phyloP scores from a whole-genome alignment of 31 red algal genomes.

The Asparagopsis taxiformis region DNA sequence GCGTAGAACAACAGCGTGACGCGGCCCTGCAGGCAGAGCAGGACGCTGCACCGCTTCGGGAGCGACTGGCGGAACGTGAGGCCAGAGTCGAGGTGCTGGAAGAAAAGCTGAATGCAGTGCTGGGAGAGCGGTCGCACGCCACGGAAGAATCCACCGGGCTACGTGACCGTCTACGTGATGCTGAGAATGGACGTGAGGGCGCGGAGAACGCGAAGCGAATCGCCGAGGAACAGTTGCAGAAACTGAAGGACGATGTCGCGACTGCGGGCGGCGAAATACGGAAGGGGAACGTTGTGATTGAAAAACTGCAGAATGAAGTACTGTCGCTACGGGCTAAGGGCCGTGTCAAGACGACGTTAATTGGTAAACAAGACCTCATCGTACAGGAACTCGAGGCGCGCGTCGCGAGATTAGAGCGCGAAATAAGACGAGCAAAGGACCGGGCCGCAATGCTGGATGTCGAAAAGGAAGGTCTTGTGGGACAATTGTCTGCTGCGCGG shows the following conservation, averaged over 20 bases:
- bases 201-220: background rate
- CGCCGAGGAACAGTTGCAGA: constrained; percentile 11
- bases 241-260: background rate
- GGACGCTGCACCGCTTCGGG: background rate
- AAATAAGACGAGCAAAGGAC: constrained; percentile 23
- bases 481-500: constrained; percentile 11
- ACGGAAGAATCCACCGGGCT: background rate
- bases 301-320: constrained; percentile 39
- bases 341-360: constrained; percentile 23
- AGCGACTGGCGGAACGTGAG: background rate
- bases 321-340: constrained; percentile 14
- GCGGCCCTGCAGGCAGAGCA: background rate
- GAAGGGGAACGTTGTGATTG: constrained; percentile 28
- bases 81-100: background rate
- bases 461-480: constrained; percentile 53
- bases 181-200: background rate
- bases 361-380: constrained; percentile 34
- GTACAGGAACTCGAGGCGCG: constrained; percentile 8
- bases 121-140: background rate
- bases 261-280: constrained; percentile 11
- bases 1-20: background rate
- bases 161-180: background rate
- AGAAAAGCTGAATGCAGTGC: background rate
- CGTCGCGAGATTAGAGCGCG: constrained; percentile 32
- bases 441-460: constrained; percentile 39